Base-by-base conservation (phyloP, 805 yeast genomes). In the Starmerella asiatica region DNA sequence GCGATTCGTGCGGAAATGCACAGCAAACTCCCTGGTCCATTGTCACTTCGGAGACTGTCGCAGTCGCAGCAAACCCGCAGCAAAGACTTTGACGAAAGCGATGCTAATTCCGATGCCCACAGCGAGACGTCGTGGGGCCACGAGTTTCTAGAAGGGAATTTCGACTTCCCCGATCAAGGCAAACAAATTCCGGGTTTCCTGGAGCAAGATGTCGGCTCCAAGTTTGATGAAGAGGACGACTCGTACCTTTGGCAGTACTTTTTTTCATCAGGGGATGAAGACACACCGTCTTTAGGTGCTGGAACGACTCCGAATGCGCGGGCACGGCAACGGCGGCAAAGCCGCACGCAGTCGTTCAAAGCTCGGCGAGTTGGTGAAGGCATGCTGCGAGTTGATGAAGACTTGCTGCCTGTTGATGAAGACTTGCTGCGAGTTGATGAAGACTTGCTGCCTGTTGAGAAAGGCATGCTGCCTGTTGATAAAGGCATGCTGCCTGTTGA, bases 191-290 rank as follows among this genome's bases (percentile, higher is more conserved):
- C 9, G 26, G 26, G 11, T 11, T 23, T 23, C 26, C 7, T 23
- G 9, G 11, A 11, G 47, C 56, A 52, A 31, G 53, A 50, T 46
- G 37, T 56, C 47, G 28, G 31, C n/a, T 34, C 38, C 16, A 38
- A 50, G 44, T 21, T 48, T 46, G 26, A 23, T 23, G 48, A 28
- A 14, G 34, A 41, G 23, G 85, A 76, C 54, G 86, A 79, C 52
- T 67, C 79, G 3, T 76, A 79, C 51, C 61, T 81, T 30, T 73
- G 85, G 76, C 77, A 77, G 54, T 79, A 80, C 57, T 77, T 80
- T 49, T 76, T 81, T 55, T 65, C 69, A 18, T 63, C 71, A 2
- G 61, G 54, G 7, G 59, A 60, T 8, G 53, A 55, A 28, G 55
- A 49, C 14, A 18, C 18, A 29, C 56, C 48, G 11, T 53, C 57